Conservation (phyloP, 148 eudicot species). For the Euryodendron excelsum region DNA sequence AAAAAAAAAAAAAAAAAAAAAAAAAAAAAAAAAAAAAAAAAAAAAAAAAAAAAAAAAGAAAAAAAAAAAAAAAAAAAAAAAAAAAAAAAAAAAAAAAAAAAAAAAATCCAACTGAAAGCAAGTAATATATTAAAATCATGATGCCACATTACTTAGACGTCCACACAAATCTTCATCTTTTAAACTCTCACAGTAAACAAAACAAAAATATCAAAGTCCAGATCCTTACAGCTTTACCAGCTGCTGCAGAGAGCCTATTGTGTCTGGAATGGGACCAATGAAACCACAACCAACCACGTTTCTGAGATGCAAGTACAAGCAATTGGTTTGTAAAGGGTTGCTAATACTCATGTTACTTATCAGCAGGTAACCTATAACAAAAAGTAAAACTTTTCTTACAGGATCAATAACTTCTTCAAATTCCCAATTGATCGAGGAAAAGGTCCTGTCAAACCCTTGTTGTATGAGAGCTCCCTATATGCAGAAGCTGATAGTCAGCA, state of each 20-base stretch:
- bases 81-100: no score
- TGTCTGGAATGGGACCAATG: conserved; percentile 62
- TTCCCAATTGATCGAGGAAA: conserved; percentile 62
- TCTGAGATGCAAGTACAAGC: conserved; percentile 34
- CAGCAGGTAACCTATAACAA: neutral
- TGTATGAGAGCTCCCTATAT: conserved; percentile 78
- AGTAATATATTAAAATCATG: neutral
- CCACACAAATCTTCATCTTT: neutral
- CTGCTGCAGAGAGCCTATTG: conserved; percentile 56
- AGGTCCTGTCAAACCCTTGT: conserved; percentile 59
- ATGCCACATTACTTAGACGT: neutral
- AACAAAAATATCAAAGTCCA: neutral
- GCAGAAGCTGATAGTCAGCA: neutral
- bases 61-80: no score
- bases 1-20: no score
- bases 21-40: no score
- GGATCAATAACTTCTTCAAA: conserved; percentile 43
- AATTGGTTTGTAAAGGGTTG: neutral
- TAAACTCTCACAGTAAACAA: neutral
- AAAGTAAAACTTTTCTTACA: conserved; percentile 52
- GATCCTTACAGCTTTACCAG: conserved; percentile 64
- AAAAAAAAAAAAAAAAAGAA: no score
- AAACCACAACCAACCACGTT: conserved; percentile 72
- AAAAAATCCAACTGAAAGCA: neutral
- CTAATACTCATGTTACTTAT: neutral